Conservation (phyloP, 495 filamentous ascomycete genomes). For the Recurvomyces mirabilis region DNA sequence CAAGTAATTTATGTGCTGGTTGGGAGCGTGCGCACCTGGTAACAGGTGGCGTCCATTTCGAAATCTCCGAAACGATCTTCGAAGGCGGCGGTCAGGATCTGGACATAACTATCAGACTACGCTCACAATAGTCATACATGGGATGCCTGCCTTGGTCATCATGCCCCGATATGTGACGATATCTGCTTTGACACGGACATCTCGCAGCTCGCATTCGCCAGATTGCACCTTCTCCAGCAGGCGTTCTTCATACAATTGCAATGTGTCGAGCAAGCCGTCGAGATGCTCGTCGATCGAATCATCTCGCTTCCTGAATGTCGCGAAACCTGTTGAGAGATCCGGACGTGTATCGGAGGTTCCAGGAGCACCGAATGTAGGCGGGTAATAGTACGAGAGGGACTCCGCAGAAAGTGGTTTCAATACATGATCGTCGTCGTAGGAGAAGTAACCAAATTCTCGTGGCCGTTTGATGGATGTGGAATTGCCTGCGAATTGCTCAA, state of each 20-base stretch:
- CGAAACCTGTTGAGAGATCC: constrained; percentile 67
- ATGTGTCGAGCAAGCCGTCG: constrained; percentile 67
- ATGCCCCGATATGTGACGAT: constrained; percentile 93
- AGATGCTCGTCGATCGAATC: constrained; percentile 77
- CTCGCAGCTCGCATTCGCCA: constrained; percentile 54
- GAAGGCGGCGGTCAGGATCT: constrained; percentile 81
- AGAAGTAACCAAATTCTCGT: constrained; percentile 82
- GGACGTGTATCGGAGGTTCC: neutral
- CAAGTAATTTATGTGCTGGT: constrained; percentile 7
- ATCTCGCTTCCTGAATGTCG: constrained; percentile 74
- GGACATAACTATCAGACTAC: neutral
- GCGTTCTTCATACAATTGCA: constrained; percentile 32
- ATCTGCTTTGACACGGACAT: constrained; percentile 55
- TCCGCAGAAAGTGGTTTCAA: constrained; percentile 62
- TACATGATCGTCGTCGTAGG: constrained; percentile 67
- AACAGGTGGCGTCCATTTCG: constrained; percentile 88
- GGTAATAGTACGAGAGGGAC: constrained; percentile 80
- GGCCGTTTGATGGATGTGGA: constrained; percentile 10
- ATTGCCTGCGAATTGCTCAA: constrained; percentile 8
- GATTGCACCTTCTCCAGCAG: constrained; percentile 26
- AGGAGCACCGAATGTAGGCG: constrained; percentile 50
- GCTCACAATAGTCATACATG: neutral
- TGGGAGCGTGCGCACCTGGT: constrained; percentile 52
- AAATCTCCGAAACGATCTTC: constrained; percentile 75
- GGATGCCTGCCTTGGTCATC: constrained; percentile 74